Evolutionary conservation across 139 green algal genomes (phyloP), one percentile per base, ranked within the genome.

Genomic region (Chlamydomonas sp.): DNA sequence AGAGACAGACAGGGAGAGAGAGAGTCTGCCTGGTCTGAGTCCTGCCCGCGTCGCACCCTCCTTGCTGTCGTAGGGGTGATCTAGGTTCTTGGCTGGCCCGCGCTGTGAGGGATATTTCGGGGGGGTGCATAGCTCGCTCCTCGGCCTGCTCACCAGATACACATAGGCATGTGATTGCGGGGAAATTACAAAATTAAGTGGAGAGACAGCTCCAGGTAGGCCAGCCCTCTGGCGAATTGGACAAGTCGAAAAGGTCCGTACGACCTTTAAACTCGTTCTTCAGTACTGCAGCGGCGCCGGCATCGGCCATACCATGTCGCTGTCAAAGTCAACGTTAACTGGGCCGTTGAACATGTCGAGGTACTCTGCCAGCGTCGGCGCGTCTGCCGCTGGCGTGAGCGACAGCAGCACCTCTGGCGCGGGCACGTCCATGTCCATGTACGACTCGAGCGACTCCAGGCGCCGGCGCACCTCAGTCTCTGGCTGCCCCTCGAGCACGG

Each of bases 311-410:
- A 79, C 74, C 16, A 33, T 35, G 20, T 65, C 73, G 35, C 47
- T 70, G 60, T 75, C 73, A 60, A 79, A 61, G 61, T 79, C 73
- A 49, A 83, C 73, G 39, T 71, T 79, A 64, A 83, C 34, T 2
- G 77, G 77, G 28, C 63, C 36, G 64, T 76, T 65, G 38, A 83
- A 83, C 20, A 83, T 76, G 37, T 83, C 77, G 50, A 83, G 59
- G 37, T 75, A 83, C 65, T 83, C 77, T 35, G 66, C 34, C 29
- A 83, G 5, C 0, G 72, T 77, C 30, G 77, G 77, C 13, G 77
- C 77, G 43, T 83, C 77, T 73, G 79, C 72, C 22, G 77, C 70
- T 3, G 73, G 73, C n/a, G 57, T 47, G 28, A 83, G 58, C 2
- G 73, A 77, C 31, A 83, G 69, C n/a, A 83, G 49, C 33, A 79